Evolutionary conservation across 805 yeast genomes (phyloP).

Genomic region (Isabelozyma heimii): DNA sequence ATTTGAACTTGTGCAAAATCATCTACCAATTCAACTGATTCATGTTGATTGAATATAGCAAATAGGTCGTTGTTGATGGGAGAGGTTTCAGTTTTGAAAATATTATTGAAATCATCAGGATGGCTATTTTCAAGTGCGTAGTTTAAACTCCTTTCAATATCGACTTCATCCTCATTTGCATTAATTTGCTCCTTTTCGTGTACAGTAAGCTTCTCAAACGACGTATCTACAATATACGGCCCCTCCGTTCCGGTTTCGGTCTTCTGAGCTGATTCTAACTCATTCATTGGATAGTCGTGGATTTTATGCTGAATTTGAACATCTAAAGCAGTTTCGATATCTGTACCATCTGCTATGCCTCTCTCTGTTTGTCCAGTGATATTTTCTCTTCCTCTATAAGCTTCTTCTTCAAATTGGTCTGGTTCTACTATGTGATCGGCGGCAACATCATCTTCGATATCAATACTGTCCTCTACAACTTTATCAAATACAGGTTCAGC

Average conservation of each 20-base stretch:
- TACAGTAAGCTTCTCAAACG: too few relatives aligned
- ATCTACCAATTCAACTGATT: slow-evolving; percentile 19
- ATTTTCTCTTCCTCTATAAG: neutral
- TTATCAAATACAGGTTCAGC: slow-evolving; percentile 45
- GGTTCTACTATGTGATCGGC: neutral
- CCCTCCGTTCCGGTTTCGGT: too few relatives aligned
- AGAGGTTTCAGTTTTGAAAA: slow-evolving; percentile 1
- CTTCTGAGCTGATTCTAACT: too few relatives aligned
- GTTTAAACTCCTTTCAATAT: neutral
- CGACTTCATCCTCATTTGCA: neutral
- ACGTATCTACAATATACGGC: too few relatives aligned
- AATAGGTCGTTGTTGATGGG: slow-evolving; percentile 2
- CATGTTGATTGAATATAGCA: slow-evolving; percentile 5
- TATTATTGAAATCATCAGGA: neutral
- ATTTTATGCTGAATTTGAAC: too few relatives aligned
- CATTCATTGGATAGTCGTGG: too few relatives aligned
- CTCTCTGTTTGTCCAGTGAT: neutral
- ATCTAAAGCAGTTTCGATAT: too few relatives aligned
- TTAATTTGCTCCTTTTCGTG: too few relatives aligned
- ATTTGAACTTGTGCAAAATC: slow-evolving; percentile 31
- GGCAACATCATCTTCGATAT: slow-evolving; percentile 39
- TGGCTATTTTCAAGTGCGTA: neutral
- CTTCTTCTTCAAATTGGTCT: neutral
- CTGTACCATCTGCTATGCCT: too few relatives aligned
- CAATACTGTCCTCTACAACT: slow-evolving; percentile 57